phyloP scores from a whole-genome alignment of 495 filamentous ascomycete genomes.

The Talaromyces adpressus region DNA sequence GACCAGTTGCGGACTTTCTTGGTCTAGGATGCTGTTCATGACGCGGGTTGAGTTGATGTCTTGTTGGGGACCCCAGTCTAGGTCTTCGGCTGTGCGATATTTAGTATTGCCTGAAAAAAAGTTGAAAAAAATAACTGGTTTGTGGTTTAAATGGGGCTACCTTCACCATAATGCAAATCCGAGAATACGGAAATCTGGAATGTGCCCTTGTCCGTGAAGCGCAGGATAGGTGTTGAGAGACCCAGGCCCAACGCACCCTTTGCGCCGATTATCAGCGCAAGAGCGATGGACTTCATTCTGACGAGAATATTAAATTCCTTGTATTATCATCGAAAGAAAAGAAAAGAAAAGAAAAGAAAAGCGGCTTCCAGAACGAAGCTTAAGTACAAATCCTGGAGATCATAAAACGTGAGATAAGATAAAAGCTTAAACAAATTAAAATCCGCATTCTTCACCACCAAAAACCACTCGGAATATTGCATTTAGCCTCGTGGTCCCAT shows the following conservation, averaged over 20 bases:
- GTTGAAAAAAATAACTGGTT: neutral
- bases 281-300: neutral
- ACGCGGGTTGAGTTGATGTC: constrained; percentile 54
- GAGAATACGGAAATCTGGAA: constrained; percentile 54
- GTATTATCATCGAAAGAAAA: neutral
- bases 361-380: neutral
- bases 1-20: constrained; percentile 51
- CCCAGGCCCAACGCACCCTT: neutral
- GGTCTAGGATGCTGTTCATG: constrained; percentile 52
- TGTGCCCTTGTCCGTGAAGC: constrained; percentile 26
- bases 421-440: neutral
- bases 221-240: neutral
- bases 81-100: constrained; percentile 22
- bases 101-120: neutral
- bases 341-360: neutral
- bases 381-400: neutral
- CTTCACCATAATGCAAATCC: constrained; percentile 65
- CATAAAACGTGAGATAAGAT: neutral
- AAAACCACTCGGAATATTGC: neutral
- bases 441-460: neutral
- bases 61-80: constrained; percentile 51
- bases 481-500: neutral
- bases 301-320: neutral
- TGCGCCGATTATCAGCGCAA: neutral
- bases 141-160: constrained; percentile 21